Evolutionary conservation across 176 grass and related monocot species (phyloP), one percentile per base, ranked within the genome.

Genomic region (Aegilops tauschii): DNA sequence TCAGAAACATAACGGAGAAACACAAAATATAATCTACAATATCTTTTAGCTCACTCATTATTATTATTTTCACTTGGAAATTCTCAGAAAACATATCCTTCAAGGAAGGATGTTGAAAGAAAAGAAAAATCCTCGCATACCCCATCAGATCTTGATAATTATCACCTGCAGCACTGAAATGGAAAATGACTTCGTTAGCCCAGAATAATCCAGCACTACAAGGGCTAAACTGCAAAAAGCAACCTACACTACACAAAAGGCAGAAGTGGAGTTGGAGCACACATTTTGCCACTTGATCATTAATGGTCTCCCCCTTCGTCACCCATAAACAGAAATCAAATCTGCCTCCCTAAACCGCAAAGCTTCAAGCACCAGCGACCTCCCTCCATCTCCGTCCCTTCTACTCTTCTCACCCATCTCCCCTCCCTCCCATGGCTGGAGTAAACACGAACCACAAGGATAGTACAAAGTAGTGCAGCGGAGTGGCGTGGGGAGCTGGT

Each of bases 301-400:
- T 59, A 68, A 75, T 69, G 34, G 44, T 21, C 58, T 45, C 42
- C 34, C 34, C 9, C 1, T 12, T 63, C 36, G 37, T 12, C 75
- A 65, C 12, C 62, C 61, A 61, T 13, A 8, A 74, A 16, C 70
- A 54, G 65, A 66, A 84, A 87, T 84, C 75, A 91, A 87, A 91
- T 91, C 89, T 82, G 69, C 52, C 23, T 58, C 79, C 64, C 28
- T 42, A 16, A 63, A 40, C 80, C 8, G 59, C 81, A 52, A 69
- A 44, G 72, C 80, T 78, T 87, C 76, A 76, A 87, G 85, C 89
- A 76, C 39, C 23, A 84, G 66, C 63, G 37, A 63, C 87, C 81
- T 11, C 80, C 5, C 2, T 47, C 44, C 42, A 45, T 45, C 42
- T 45, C 42, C 42, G 3, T 12, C 11, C 44, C 81, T 18, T n/a